A percentile compares a stretch with the other conserved stretches of the same genome.
phyloP scores from a whole-genome alignment of 1,284 basidiomycete species.

The Ganoderma boninense region DNA sequence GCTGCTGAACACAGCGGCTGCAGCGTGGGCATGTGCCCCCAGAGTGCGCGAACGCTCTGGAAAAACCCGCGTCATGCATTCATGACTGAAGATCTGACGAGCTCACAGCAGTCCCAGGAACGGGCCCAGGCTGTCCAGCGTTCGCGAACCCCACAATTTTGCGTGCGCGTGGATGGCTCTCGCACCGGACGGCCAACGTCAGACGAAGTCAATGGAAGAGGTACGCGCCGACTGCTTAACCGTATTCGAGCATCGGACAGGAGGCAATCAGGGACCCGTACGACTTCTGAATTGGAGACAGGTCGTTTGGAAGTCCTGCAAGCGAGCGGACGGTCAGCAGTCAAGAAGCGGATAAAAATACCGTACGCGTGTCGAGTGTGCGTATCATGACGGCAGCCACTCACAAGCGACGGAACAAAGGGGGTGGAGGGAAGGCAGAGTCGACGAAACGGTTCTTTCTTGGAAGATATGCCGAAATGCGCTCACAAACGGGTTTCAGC shows the following conservation, averaged over 20 bases:
- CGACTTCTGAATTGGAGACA: neutral
- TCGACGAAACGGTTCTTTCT: neutral
- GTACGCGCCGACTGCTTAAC: conserved; percentile 7
- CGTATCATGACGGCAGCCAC: neutral
- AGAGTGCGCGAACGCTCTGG: neutral
- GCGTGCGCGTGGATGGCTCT: neutral
- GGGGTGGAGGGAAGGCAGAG: neutral
- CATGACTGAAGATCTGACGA: neutral
- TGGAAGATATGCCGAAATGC: neutral
- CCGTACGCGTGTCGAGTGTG: neutral
- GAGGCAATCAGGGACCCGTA: neutral
- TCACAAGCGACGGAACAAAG: neutral
- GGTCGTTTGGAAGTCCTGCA: neutral
- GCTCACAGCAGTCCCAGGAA: neutral
- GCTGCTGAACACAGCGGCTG: neutral
- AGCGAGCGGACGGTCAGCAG: neutral
- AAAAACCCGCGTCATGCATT: neutral
- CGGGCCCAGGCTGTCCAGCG: neutral
- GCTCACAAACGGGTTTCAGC: neutral
- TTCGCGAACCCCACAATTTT: neutral
- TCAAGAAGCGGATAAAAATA: neutral
- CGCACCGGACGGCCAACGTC: neutral
- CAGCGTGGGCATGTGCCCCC: neutral
- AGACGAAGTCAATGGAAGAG: neutral
- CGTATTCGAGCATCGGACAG: neutral